These are phyloP conservation scores for Pyricularia pennisetigena DNA, from an alignment of 2,329 filamentous ascomycete species.

Conservation along the genomic window DNA sequence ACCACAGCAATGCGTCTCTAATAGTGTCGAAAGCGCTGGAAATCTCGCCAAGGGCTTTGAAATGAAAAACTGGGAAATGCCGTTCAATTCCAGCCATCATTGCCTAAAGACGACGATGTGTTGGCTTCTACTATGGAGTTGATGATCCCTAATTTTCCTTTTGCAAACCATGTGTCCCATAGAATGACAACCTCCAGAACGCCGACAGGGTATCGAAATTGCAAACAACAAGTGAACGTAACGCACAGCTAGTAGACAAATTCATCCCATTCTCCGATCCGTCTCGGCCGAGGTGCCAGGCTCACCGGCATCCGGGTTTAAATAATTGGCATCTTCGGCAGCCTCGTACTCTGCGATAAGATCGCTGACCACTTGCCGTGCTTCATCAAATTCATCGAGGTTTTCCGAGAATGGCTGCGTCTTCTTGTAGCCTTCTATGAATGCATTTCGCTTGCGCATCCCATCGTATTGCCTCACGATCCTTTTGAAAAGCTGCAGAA, in stretches of 20 bases:
- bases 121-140: not conserved
- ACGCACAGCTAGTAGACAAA: not conserved
- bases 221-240: not conserved
- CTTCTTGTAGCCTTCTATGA: constrained; percentile 93
- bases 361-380: constrained; percentile 82
- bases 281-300: constrained; percentile 41
- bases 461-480: constrained; percentile 89
- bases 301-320: constrained; percentile 60
- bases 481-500: constrained; percentile 68
- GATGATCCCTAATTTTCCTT: not conserved
- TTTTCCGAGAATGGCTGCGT: constrained; percentile 89
- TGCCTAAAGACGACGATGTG: not conserved
- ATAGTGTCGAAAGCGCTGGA: not conserved
- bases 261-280: constrained; percentile 32
- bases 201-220: not conserved
- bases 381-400: constrained; percentile 89
- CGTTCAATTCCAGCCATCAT: not conserved
- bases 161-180: not conserved
- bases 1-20: not conserved
- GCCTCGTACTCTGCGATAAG: constrained; percentile 93
- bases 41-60: not conserved
- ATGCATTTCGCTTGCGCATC: constrained; percentile 92
- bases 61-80: not conserved
- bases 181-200: not conserved
- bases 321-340: constrained; percentile 81